Conservation (phyloP, 352 stramenopile species). For the Phytophthora megakarya region DNA sequence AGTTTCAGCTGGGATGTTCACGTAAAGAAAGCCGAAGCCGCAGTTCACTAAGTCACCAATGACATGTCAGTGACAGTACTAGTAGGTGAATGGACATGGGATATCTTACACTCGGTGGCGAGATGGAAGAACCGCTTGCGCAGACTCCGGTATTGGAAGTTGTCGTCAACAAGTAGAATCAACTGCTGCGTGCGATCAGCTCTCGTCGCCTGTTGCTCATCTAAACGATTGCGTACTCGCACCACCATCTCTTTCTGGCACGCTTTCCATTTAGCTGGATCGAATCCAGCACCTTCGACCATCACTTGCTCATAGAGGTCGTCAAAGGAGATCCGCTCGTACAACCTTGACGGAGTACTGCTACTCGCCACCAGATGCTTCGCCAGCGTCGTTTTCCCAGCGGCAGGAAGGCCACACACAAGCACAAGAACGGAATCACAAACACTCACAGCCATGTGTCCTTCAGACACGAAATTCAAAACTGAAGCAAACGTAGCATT, state of each 20-base stretch:
- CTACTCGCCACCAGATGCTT: slow-evolving; percentile 24
- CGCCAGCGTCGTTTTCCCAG: slow-evolving; percentile 73
- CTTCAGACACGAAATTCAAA: neutral
- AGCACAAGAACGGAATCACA: slow-evolving; percentile 45
- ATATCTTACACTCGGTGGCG: slow-evolving; percentile 43
- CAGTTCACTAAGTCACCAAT: slow-evolving; percentile 39
- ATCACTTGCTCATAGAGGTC: slow-evolving; percentile 47
- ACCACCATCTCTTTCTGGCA: slow-evolving; percentile 54
- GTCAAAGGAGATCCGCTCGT: slow-evolving; percentile 62
- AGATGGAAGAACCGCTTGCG: slow-evolving; percentile 74
- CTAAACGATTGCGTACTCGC: slow-evolving; percentile 26
- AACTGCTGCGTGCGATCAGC: slow-evolving; percentile 13
- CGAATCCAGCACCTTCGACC: slow-evolving; percentile 32
- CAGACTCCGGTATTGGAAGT: slow-evolving; percentile 69
- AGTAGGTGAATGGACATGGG: neutral
- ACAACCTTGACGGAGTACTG: slow-evolving; percentile 8
- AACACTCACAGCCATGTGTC: slow-evolving; percentile 22
- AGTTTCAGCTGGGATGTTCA: slow-evolving; percentile 31
- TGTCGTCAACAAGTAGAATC: slow-evolving; percentile 73
- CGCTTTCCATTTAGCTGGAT: slow-evolving; percentile 58
- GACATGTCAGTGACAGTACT: slow-evolving; percentile 23
- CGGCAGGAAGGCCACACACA: slow-evolving; percentile 67
- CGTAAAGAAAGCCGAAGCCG: slow-evolving; percentile 54
- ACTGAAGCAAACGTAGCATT: slow-evolving; percentile 16
- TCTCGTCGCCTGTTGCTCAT: slow-evolving; percentile 1